phyloP scores from a whole-genome alignment of 495 filamentous ascomycete genomes.

The Neurospora africana region DNA sequence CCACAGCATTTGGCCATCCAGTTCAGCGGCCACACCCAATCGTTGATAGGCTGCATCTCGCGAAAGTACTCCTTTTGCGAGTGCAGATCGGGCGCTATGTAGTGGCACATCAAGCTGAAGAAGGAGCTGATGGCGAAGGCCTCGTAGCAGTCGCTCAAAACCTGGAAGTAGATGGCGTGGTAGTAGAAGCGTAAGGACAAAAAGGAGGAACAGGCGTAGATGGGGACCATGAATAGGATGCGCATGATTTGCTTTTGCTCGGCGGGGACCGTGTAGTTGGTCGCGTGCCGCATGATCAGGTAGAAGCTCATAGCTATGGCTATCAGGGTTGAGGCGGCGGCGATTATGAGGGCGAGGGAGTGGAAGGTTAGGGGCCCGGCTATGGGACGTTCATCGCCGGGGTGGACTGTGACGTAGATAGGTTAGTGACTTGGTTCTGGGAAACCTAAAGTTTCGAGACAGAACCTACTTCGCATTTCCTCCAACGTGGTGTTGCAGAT shows the following conservation, averaged over 20 bases:
- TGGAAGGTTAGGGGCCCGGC: constrained; percentile 45
- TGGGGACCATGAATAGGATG: constrained; percentile 82
- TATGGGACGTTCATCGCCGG: constrained; percentile 30
- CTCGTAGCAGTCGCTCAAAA: constrained; percentile 81
- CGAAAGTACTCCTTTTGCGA: constrained; percentile 85
- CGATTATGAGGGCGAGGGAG: constrained; percentile 41
- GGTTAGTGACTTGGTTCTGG: not conserved
- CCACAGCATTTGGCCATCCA: constrained; percentile 61
- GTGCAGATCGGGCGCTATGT: constrained; percentile 69
- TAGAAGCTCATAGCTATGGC: constrained; percentile 46
- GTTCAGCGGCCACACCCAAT: constrained; percentile 67
- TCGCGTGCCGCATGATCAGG: constrained; percentile 67
- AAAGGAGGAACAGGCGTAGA: constrained; percentile 72
- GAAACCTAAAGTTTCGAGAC: not conserved
- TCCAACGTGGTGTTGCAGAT: constrained; percentile 44
- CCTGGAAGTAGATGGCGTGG: constrained; percentile 72
- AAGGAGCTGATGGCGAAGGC: constrained; percentile 86
- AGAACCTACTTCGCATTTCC: constrained; percentile 42
- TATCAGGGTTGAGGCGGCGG: constrained; percentile 43
- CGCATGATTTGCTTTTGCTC: constrained; percentile 90
- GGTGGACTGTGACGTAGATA: constrained; percentile 5
- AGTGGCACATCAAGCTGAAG: constrained; percentile 80
- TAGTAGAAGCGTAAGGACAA: constrained; percentile 68
- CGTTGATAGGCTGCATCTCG: constrained; percentile 45
- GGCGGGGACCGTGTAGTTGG: constrained; percentile 69